Evolutionary conservation across 352 stramenopile genomes (phyloP).

Genomic region (Phytophthora rubi): DNA sequence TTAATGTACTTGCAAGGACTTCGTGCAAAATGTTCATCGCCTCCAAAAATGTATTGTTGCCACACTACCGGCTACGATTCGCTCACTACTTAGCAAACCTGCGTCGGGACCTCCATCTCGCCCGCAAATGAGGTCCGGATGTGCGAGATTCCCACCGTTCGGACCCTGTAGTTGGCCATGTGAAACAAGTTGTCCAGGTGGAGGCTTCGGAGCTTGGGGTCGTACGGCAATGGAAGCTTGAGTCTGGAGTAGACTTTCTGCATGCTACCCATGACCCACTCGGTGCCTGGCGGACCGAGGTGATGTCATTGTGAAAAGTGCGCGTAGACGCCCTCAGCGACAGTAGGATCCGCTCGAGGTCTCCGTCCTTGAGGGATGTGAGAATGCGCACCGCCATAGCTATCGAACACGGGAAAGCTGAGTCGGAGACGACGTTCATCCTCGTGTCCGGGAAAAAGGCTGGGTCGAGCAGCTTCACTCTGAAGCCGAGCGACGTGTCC

Average conservation of each 20-base stretch:
- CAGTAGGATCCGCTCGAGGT: not conserved
- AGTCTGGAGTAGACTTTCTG: not conserved
- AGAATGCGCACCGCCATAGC: too few species aligned
- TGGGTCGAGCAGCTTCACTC: too few species aligned
- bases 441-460: too few species aligned
- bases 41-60: not conserved
- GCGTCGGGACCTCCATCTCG: too few species aligned
- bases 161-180: too few species aligned
- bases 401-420: too few species aligned
- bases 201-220: too few species aligned
- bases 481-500: not conserved
- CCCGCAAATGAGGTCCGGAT: too few species aligned
- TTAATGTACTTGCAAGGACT: not conserved
- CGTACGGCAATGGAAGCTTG: not conserved
- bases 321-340: not conserved
- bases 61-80: not conserved
- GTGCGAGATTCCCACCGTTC: too few species aligned
- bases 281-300: not conserved
- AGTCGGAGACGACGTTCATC: not conserved
- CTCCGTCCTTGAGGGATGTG: too few species aligned
- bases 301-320: not conserved
- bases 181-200: too few species aligned
- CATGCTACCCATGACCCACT: not conserved
- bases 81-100: not conserved
- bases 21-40: not conserved